Base-by-base conservation (phyloP, 2,329 filamentous ascomycete genomes). In the Fusarium cyanostomum region DNA sequence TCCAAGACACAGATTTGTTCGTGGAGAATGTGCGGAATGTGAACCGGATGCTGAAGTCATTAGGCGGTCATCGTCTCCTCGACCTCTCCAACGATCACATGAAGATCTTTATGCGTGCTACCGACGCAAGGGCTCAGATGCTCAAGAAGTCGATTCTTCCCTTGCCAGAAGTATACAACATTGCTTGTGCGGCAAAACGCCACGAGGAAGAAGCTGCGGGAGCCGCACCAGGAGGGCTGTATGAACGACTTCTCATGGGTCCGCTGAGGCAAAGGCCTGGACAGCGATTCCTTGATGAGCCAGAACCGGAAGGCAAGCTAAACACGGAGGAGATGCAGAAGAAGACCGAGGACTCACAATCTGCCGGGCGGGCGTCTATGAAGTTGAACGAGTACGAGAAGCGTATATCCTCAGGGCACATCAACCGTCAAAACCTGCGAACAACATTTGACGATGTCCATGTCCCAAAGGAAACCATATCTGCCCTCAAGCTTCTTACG, bases 361-460 rank as follows among this genome's bases (percentile, higher is more conserved):
- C 71, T 3, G 68, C 70, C 5, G 42, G 62, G 7, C 64, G 70
- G 30, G 55, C 59, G n/a, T 51, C 67, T 7, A 60, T 72, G 37
- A 87, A 81, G 37, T 87, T 85, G 67, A 93, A 90, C 54, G 83
- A 88, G 48, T 89, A 97, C 65, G 95, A 98, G 75, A 92, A 92
- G 75, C 90, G 89, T 67, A 83, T 99, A 8, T 80, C 97, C 41
- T 85, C 86, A 4, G 93, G 94, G 9, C 89, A 98, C 4, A 88
- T 97, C 31, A 88, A 97, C 71, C 87, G 92, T 7, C 83, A 89
- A 42, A 91, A 91, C 69, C 92, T 99, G 65, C 88, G 88, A 60
- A 96, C 92, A 0, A 96, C 92, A 0, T 99, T 98, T 73, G 83
- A 86, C 21, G 91, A 97, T 73, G 90, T 99, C 16, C 92, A 96